These are phyloP conservation scores for apple (Malus domestica) DNA, from an alignment of 306 rosid genomes.

Conservation along the genomic window ASM211411v1 NC_041793.1:25000001-25000500, in stretches of 20 bases:
- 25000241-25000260: neutral
- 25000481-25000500: too few relatives aligned
- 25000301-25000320: neutral
- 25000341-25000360: neutral
- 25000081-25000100: neutral
- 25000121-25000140: neutral
- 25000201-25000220: neutral
- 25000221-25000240: neutral
- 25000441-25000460: too few relatives aligned
- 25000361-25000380: neutral
- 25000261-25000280: neutral
- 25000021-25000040: neutral
- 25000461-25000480: too few relatives aligned
- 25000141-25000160: neutral
- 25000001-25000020: neutral
- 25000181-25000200: neutral
- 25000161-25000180: neutral
- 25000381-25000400: neutral
- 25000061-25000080: neutral
- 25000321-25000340: neutral
- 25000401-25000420: too few relatives aligned
- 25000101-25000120: neutral
- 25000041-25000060: neutral
- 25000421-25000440: too few relatives aligned
- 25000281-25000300: neutral